A percentile compares a stretch with the other conserved stretches of the same genome.
Conservation (phyloP, 225 moss, liverwort and hornwort species). For the Anthoceros angustus region DNA sequence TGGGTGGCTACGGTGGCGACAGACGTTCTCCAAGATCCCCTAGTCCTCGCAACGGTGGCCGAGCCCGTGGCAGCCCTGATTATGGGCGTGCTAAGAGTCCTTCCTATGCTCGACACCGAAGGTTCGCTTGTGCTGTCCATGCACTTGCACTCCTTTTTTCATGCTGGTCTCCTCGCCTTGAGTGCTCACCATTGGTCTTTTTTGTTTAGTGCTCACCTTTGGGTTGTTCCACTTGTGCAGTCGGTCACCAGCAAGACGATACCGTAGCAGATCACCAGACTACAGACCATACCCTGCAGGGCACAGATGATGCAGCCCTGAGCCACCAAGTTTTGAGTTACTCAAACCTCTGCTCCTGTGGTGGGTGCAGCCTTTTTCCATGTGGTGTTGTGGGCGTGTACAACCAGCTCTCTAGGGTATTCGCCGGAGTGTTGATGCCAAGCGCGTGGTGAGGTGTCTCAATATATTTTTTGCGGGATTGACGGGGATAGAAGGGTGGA, state of each 20-base stretch:
- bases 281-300: slow-evolving; percentile 90
- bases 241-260: slow-evolving; percentile 42
- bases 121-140: neutral
- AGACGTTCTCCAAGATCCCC: slow-evolving; percentile 20
- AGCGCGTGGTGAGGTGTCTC: too few species aligned
- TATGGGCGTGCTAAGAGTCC: slow-evolving; percentile 49
- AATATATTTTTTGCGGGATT: too few species aligned
- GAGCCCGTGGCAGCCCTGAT: slow-evolving; percentile 41
- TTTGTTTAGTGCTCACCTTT: neutral
- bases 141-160: neutral
- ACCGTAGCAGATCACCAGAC: slow-evolving; percentile 93
- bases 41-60: slow-evolving; percentile 37
- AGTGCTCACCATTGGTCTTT: neutral
- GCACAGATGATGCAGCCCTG: slow-evolving; percentile 33
- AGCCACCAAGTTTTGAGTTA: neutral
- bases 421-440: too few species aligned
- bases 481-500: too few species aligned
- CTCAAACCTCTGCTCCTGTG: too few species aligned
- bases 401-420: too few species aligned
- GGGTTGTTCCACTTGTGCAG: neutral
- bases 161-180: too few species aligned
- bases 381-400: too few species aligned
- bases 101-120: slow-evolving; percentile 29
- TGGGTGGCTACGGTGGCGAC: slow-evolving; percentile 19
- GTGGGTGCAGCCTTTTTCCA: too few species aligned